Evolutionary conservation across 1,284 basidiomycete species (phyloP).

Genomic region (Trametes versicolor): DNA sequence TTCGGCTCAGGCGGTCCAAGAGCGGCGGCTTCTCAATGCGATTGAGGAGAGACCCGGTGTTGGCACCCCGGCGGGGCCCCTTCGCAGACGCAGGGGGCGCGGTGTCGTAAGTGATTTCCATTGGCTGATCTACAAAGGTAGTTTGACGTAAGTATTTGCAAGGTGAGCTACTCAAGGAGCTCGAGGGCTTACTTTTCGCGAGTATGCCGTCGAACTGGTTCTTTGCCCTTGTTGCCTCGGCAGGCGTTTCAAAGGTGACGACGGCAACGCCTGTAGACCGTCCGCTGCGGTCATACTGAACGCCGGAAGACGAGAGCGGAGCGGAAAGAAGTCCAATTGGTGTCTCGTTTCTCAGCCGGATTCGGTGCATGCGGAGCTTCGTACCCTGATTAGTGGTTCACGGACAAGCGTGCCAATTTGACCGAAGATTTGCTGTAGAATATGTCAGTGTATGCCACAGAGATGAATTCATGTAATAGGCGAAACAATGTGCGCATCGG

Average conservation of each 20-base stretch:
- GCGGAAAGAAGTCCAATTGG: conserved; percentile 55
- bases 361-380: conserved; percentile 67
- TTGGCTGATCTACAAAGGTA: conserved; percentile 75
- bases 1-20: conserved; percentile 63
- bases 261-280: conserved; percentile 89
- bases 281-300: conserved; percentile 95
- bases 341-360: conserved; percentile 57
- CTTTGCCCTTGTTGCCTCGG: conserved; percentile 87
- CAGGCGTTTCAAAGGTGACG: conserved; percentile 82
- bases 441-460: conserved; percentile 18
- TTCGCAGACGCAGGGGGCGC: conserved; percentile 48
- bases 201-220: conserved; percentile 90
- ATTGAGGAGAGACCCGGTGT: conserved; percentile 66
- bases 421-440: conserved; percentile 84
- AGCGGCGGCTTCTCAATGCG: conserved; percentile 73
- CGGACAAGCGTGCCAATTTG: conserved; percentile 92
- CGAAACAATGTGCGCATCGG: too few relatives aligned
- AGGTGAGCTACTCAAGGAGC: neutral
- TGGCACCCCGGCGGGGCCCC: conserved; percentile 52
- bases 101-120: conserved; percentile 78
- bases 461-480: too few relatives aligned
- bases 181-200: conserved; percentile 77
- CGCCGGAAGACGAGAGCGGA: conserved; percentile 7
- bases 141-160: conserved; percentile 2
- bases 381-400: conserved; percentile 95